phyloP scores from a whole-genome alignment of 345 rosid species.

The Citrus hindsii region DNA sequence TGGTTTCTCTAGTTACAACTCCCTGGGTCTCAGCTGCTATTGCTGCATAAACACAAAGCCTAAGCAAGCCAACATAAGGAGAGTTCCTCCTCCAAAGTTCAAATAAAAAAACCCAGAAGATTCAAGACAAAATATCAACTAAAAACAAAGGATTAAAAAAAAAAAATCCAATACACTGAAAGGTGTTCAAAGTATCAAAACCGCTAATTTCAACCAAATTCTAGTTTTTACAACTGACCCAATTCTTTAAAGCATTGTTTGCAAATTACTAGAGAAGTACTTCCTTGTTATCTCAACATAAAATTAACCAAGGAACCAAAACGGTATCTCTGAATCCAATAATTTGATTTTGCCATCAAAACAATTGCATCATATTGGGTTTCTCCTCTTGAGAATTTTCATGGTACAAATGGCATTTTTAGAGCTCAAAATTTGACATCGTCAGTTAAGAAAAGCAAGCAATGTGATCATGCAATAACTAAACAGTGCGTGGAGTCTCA shows the following conservation, averaged over 20 bases:
- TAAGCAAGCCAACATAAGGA: slow-evolving; percentile 67
- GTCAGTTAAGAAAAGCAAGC: too few relatives aligned
- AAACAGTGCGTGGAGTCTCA: background rate
- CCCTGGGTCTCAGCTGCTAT: slow-evolving; percentile 65
- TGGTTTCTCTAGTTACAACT: slow-evolving; percentile 64
- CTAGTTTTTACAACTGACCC: background rate
- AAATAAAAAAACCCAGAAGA: background rate
- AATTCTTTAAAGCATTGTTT: background rate
- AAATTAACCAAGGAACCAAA: background rate
- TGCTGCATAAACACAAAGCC: slow-evolving; percentile 86
- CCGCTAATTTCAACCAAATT: background rate
- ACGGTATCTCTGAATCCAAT: too few relatives aligned
- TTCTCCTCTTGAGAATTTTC: too few relatives aligned
- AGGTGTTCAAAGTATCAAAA: background rate
- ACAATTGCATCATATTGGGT: too few relatives aligned
- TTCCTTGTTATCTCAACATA: background rate
- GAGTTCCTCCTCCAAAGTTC: slow-evolving; percentile 24
- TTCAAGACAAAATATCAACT: background rate
- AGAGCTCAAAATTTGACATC: too few relatives aligned
- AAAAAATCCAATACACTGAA: background rate
- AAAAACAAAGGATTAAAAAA: background rate
- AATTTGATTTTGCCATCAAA: too few relatives aligned
- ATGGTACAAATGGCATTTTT: too few relatives aligned
- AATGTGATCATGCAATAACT: background rate
- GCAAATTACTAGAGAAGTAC: background rate